A percentile compares a stretch with the other conserved stretches of the same genome.
These are phyloP conservation scores for Candida saitoana DNA, from an alignment of 805 yeast species.

Conservation along the genomic window DNA sequence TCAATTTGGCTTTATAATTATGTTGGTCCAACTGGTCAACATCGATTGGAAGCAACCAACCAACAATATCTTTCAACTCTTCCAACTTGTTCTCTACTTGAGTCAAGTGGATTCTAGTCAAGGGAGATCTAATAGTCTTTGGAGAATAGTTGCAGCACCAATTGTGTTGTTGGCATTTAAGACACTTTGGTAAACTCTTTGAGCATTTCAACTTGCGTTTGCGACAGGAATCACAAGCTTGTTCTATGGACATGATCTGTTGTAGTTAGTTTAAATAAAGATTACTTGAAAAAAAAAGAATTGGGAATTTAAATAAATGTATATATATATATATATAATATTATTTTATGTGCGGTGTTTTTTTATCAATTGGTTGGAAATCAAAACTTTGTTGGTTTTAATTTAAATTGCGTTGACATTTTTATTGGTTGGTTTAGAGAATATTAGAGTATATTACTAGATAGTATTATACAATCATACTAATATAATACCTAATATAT, in stretches of 20 bases:
- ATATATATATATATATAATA: no score
- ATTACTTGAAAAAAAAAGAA: no score
- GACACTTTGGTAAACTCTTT: constrained; percentile 70
- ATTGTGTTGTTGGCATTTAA: constrained; percentile 65
- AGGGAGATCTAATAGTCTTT: constrained; percentile 69
- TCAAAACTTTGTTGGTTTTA: no score
- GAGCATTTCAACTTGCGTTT: constrained; percentile 77
- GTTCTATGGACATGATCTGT: constrained; percentile 44
- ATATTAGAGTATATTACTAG: no score
- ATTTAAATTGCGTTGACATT: no score
- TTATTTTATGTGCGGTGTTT: neutral
- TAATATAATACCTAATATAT: no score
- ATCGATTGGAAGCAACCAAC: constrained; percentile 26
- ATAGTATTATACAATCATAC: no score
- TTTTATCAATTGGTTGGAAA: no score
- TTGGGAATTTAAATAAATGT: neutral
- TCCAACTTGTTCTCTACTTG: constrained; percentile 55
- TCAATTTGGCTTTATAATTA: constrained; percentile 13
- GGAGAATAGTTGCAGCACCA: constrained; percentile 83
- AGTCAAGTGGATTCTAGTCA: constrained; percentile 77
- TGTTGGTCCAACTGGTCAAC: constrained; percentile 12
- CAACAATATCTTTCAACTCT: constrained; percentile 26
- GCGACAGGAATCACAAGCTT: constrained; percentile 81
- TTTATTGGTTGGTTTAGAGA: no score
- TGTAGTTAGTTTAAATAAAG: no score